Conservation (phyloP, 352 stramenopile genomes). For the Phytophthora pluvialis region DNA sequence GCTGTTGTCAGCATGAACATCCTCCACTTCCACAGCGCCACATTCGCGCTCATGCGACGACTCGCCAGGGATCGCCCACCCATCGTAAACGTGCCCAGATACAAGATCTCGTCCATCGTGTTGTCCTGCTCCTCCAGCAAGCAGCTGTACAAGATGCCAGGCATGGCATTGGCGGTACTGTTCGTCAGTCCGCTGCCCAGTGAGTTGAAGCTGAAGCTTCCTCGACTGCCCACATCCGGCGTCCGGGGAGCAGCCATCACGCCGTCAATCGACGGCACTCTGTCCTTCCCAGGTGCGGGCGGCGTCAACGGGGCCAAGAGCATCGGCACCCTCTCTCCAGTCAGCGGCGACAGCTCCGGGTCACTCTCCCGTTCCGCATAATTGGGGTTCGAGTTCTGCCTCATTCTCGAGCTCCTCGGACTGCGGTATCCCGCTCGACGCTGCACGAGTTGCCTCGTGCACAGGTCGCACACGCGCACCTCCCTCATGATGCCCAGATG, state of each 20-base stretch:
- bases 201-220: conserved; percentile 40
- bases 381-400: conserved; percentile 32
- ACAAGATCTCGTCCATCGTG: conserved; percentile 79
- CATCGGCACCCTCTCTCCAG: conserved; percentile 25
- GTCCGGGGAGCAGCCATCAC: conserved; percentile 1
- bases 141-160: conserved; percentile 77
- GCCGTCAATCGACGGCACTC: conserved; percentile 9
- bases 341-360: conserved; percentile 36
- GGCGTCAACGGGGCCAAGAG: conserved; percentile 24
- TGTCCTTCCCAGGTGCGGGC: conserved; percentile 10
- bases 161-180: conserved; percentile 35
- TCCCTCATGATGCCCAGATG: conserved; percentile 79
- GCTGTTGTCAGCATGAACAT: conserved; percentile 80
- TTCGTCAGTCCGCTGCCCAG: conserved; percentile 25
- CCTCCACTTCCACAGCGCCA: conserved; percentile 82
- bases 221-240: conserved; percentile 19
- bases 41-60: conserved; percentile 72
- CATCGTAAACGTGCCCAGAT: conserved; percentile 82
- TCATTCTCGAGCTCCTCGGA: conserved; percentile 33
- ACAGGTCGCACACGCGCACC: conserved; percentile 78
- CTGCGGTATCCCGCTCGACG: conserved; percentile 70
- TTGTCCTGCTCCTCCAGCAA: conserved; percentile 80
- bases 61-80: conserved; percentile 71
- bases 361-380: conserved; percentile 37
- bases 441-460: conserved; percentile 71